These are phyloP conservation scores for Anacardium occidentale DNA, from an alignment of 345 rosid species.

Conservation along the genomic window DNA sequence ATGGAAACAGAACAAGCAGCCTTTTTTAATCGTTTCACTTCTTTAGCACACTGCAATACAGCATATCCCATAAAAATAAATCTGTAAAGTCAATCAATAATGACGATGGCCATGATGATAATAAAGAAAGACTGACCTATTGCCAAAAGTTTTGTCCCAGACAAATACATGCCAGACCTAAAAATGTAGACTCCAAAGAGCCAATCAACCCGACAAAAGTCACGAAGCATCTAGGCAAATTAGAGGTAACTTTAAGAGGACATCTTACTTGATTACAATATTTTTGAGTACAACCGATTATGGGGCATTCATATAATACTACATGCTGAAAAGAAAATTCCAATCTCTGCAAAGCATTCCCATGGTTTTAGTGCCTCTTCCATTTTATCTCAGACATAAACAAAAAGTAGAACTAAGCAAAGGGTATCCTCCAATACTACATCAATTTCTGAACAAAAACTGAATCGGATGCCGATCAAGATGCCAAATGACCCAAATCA, in stretches of 20 bases:
- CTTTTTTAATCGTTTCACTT: slow-evolving; percentile 36
- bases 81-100: background rate
- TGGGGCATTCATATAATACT: background rate
- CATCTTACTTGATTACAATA: background rate
- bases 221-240: background rate
- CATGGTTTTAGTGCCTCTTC: background rate
- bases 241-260: background rate
- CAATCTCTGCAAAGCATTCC: background rate
- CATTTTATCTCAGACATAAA: background rate
- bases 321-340: background rate
- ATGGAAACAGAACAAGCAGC: background rate
- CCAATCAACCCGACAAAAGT: background rate
- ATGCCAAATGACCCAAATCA: background rate
- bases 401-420: too few species aligned
- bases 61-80: slow-evolving; percentile 14
- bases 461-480: background rate
- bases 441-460: background rate
- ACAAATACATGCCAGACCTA: background rate
- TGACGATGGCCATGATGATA: background rate
- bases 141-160: background rate
- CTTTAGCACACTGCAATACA: slow-evolving; percentile 64
- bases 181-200: background rate
- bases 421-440: background rate
- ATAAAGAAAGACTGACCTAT: background rate
- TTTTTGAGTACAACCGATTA: too few species aligned